Evolutionary conservation across 164 flowering plant genomes (phyloP), one percentile per base, ranked within the genome.

Genomic region (Stephania japonica): DNA sequence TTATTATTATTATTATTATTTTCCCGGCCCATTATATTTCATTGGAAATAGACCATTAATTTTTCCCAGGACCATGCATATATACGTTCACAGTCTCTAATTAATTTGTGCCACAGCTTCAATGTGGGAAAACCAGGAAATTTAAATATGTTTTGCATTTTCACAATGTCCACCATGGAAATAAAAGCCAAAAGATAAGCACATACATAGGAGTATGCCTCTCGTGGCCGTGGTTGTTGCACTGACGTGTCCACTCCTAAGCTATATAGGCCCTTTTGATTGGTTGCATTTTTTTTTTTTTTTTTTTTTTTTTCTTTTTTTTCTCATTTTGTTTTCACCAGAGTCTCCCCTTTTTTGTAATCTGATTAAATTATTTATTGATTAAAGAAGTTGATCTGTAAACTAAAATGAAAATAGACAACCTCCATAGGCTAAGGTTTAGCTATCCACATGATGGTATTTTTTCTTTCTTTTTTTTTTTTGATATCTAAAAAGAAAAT

Each of bases 211-310:
- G n/a, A n/a, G 70, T 25, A 53, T 59, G 68, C 65, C 43, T 71
- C 70, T 42, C 67, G 80, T 78, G 80, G 75, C 32, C 74, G 71
- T 67, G 21, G 74, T 74, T 74, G 70, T 73, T 43, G 38, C 38
- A 32, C 38, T 32, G 38, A 32, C 38, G 38, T 32, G 38, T 32
- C 3, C 38, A 32, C 38, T 32, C 1, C 38, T 32, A 19, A 7
- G 19, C 62, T 5, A 56, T 56, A 50, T 56, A n/a, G 62, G 62
- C 21, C 62, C 62, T 56, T 18, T 6, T 1, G n/a, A 56, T 18
- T 16, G 62, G n/a, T 56, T 16, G 62, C 19, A n/a, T n/a, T 16
- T 13, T 56, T 1, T 4, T 56, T 7, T 56, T 13, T 16, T 53
- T 56, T 56, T 56, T 19, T 14, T 16, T 6, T 18, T 16, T 47